These are phyloP conservation scores for Syzygium malaccense DNA, from an alignment of 441 rosid genomes.

Conservation along the genomic window DNA sequence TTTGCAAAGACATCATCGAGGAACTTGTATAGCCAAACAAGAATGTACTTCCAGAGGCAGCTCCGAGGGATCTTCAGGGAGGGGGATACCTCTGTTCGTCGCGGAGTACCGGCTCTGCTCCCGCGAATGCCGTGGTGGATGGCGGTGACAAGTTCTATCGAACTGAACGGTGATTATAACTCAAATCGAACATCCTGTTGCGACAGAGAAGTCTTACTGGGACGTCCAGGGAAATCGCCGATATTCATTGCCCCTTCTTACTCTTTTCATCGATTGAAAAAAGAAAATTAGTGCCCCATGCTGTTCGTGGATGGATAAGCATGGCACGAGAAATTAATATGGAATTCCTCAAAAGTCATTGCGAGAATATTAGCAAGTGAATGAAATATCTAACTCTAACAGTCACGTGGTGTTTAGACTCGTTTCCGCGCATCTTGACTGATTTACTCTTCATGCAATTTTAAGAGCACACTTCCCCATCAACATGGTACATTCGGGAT, in stretches of 20 bases:
- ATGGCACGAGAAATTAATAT: neutral
- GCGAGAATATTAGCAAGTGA: too few relatives aligned
- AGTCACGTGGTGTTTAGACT: too few relatives aligned
- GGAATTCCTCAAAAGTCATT: too few relatives aligned
- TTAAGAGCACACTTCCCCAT: too few relatives aligned
- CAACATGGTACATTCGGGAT: too few relatives aligned
- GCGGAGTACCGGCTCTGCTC: neutral
- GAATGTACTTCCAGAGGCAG: neutral
- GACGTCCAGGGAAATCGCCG: too few relatives aligned
- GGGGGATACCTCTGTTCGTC: neutral
- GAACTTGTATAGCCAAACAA: neutral
- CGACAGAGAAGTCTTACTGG: too few relatives aligned
- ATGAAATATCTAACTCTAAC: too few relatives aligned
- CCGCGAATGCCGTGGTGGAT: neutral
- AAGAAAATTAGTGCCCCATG: neutral
- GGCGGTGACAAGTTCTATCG: neutral
- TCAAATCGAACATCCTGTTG: neutral
- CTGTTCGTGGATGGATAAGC: neutral
- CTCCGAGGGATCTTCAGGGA: accelerated
- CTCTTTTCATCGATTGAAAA: neutral
- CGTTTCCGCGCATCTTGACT: too few relatives aligned
- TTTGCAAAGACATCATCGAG: neutral
- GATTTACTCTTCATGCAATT: too few relatives aligned
- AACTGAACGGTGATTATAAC: too few relatives aligned
- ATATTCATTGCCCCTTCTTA: too few relatives aligned